Percentiles rank a stretch among this genome's conserved stretches.
These are phyloP conservation scores for Cinnamomum chago DNA, from an alignment of 164 flowering plant species.

Conservation along the genomic window DNA sequence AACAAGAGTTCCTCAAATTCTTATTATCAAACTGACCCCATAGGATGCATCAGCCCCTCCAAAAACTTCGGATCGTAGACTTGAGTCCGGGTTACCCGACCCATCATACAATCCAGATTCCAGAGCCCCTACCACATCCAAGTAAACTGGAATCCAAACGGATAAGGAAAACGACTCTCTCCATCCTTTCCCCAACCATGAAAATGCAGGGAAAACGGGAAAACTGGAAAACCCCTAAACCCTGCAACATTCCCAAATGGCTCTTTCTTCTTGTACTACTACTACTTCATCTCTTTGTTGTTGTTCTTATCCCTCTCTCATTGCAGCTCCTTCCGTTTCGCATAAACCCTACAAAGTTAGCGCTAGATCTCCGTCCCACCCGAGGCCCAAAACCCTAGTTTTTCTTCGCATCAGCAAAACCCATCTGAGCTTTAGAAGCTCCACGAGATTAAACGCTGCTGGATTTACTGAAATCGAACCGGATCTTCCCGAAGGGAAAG, in stretches of 20 bases:
- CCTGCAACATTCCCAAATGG: neutral
- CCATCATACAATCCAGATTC: no score
- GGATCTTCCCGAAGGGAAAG: constrained; percentile 73
- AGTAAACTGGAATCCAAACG: neutral
- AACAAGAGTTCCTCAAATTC: no score
- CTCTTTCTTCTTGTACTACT: neutral
- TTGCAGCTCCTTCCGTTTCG: neutral
- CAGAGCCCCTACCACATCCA: no score
- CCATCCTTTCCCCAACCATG: neutral
- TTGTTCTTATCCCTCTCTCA: neutral
- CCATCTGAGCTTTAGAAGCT: constrained; percentile 7
- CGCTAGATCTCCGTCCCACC: constrained; percentile 5
- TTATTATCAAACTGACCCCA: no score
- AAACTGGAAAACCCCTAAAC: neutral
- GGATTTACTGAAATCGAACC: constrained; percentile 78
- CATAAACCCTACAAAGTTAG: neutral
- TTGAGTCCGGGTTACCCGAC: no score
- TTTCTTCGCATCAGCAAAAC: constrained; percentile 6
- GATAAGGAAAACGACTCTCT: neutral
- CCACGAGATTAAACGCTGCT: constrained; percentile 47
- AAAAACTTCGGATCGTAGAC: no score
- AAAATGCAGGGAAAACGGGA: neutral
- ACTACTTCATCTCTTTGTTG: neutral
- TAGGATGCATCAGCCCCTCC: no score
- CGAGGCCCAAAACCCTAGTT: constrained; percentile 1